Conservation (phyloP, 495 filamentous ascomycete genomes). For the Penicillium psychrofluorescens region DNA sequence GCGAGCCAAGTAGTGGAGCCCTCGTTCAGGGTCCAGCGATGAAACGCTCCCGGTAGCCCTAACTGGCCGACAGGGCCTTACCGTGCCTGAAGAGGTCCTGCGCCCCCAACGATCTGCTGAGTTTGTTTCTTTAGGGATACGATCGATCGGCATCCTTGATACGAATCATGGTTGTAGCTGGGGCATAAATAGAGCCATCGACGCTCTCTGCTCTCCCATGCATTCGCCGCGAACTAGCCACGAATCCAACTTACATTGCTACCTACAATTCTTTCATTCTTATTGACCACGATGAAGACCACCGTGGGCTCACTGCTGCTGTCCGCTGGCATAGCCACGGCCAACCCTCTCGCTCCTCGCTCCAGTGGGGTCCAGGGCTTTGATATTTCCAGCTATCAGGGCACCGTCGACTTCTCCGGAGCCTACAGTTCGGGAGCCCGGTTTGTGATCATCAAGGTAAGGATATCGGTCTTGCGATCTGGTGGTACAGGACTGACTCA, state of each 20-base stretch:
- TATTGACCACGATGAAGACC: conserved; percentile 9
- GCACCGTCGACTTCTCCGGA: conserved; percentile 45
- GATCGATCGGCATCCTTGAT: conserved; percentile 16
- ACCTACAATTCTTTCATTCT: not conserved
- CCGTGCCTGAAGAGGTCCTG: conserved; percentile 1
- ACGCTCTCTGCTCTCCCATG: not conserved
- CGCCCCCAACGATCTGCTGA: not conserved
- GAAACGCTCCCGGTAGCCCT: too few species aligned
- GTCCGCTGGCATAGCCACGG: conserved; percentile 11
- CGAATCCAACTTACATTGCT: not conserved
- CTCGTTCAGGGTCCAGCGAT: too few species aligned
- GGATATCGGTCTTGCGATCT: not conserved
- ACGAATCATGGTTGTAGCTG: too few species aligned
- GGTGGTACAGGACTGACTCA: not conserved
- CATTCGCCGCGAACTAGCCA: conserved; percentile 2
- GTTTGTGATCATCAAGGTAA: conserved; percentile 63
- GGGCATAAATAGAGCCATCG: not conserved
- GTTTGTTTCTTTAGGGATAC: conserved; percentile 17
- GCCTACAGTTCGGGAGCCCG: conserved; percentile 53
- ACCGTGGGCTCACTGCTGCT: conserved; percentile 3
- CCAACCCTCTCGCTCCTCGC: conserved; percentile 22
- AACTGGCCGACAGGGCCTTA: too few species aligned
- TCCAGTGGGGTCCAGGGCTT: conserved; percentile 51
- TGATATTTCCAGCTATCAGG: conserved; percentile 57
- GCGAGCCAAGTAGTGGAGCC: too few species aligned